Evolutionary conservation across 2,329 filamentous ascomycete species (phyloP).

Genomic region (Colletotrichum echinochloae): DNA sequence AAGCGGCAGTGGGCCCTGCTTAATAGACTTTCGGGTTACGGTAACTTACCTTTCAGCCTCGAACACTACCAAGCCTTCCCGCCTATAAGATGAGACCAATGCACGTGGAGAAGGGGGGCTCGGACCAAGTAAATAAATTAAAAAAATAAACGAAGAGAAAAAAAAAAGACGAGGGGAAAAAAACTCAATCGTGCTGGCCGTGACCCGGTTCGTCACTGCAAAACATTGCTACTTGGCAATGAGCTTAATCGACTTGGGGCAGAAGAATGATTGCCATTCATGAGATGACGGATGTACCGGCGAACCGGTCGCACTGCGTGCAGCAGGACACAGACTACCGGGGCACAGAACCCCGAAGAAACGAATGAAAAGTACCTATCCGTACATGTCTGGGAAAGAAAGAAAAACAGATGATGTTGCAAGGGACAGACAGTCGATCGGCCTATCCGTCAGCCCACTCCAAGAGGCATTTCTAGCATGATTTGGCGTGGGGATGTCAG

Average conservation of each 20-base stretch:
- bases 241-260: conserved; percentile 18
- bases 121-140: no score
- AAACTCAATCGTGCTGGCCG: conserved; percentile 33
- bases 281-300: conserved; percentile 12
- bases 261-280: neutral
- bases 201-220: conserved; percentile 17
- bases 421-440: conserved; percentile 6
- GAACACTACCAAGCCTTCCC: neutral
- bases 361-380: neutral
- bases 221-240: conserved; percentile 27
- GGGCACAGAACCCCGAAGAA: no score
- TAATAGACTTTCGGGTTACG: conserved; percentile 26
- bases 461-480: conserved; percentile 16
- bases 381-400: no score
- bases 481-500: conserved; percentile 37
- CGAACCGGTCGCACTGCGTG: conserved; percentile 11
- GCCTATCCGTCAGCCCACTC: conserved; percentile 23
- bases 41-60: conserved; percentile 5
- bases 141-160: no score
- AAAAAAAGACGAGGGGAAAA: no score
- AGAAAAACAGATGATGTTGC: neutral
- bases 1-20: conserved; percentile 21
- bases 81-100: neutral
- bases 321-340: conserved; percentile 11
- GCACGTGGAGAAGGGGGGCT: conserved; percentile 18